These are phyloP conservation scores for Colletotrichum destructivum DNA, from an alignment of 2,329 filamentous ascomycete species.

Conservation along the genomic window DNA sequence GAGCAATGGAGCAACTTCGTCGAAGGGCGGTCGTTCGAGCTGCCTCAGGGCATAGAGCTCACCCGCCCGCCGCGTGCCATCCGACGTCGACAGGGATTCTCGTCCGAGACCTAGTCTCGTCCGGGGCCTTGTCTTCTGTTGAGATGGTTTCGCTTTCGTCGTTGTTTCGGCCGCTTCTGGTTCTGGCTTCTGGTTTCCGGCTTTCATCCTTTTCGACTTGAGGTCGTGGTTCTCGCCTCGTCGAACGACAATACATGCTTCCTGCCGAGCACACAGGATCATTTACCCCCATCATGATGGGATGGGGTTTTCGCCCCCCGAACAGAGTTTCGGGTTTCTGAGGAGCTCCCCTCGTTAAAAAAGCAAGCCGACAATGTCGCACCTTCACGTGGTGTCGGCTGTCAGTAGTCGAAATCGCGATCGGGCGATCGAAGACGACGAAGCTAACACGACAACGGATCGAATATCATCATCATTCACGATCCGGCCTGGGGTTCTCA, in stretches of 20 bases:
- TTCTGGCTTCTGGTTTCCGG: too few relatives aligned
- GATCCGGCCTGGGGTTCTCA: background rate
- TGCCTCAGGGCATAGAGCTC: background rate
- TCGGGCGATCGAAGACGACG: slow-evolving; percentile 25
- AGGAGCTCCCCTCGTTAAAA: slow-evolving; percentile 27
- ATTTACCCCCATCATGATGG: background rate
- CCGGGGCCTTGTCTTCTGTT: background rate
- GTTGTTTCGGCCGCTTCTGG: background rate
- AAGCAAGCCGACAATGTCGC: slow-evolving; percentile 22
- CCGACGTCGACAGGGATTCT: background rate
- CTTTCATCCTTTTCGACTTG: background rate
- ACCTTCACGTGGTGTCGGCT: slow-evolving; percentile 30
- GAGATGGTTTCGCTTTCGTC: slow-evolving; percentile 20
- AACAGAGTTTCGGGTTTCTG: background rate
- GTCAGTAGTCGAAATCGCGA: slow-evolving; percentile 20
- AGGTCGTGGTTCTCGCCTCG: slow-evolving; percentile 8
- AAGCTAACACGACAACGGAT: slow-evolving; percentile 25
- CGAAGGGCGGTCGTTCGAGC: background rate
- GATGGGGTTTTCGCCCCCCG: background rate
- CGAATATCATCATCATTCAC: background rate
- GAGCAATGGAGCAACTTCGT: background rate
- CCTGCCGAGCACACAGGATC: slow-evolving; percentile 1
- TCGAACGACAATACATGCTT: background rate
- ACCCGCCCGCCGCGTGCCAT: background rate
- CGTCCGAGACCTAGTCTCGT: too few relatives aligned